Base-by-base conservation (phyloP, 441 rosid species). In the Cnidoscolus chayamansa region DNA sequence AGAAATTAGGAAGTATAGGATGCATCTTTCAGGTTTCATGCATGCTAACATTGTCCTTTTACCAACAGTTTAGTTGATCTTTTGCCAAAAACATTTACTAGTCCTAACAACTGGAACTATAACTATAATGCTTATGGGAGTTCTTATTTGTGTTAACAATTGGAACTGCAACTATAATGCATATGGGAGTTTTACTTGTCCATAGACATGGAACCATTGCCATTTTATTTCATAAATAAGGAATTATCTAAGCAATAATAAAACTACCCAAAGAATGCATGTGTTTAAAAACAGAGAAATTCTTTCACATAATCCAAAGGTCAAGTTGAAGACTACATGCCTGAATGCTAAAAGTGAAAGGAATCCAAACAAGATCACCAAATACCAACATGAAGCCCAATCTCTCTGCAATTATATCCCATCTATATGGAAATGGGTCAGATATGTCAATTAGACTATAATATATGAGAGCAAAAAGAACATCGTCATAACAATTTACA, bases 401-500 rank as follows among this genome's bases (percentile, higher is more conserved):
- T 67, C 94, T 87, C 89, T 94, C 98, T 3, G 97, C 98, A 74
- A 94, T 94, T 73, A 92, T 90, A 81, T 92, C 98, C 98, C 97
- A 92, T 67, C 98, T 94, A 81, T 11, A 73, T 73, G 67, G 30
- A 50, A 75, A 67, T 31, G 43, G 71, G 19, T 56, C 10, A 63
- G 54, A 53, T 58, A 15, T 6, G 45, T 62, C 47, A 48, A 65
- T 8, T 68, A 32, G 0, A 56, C 20, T 10, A 43, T 19, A 51
- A 43, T 19, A 51, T 10, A 73, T 16, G 37, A 72, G 35, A 30
- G 7, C 10, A 61, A 40, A 56, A 55, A 69, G 48, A 69, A 67
- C 53, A 64, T 50, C 53, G 43, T 67, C 19, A 17, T 7, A 25
- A 67, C 58, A 20, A 45, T 48, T 51, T 8, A 51, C 5, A n/a